Base-by-base conservation (phyloP, 1,284 basidiomycete species). In the Rhodotorula mucilaginosa region DNA sequence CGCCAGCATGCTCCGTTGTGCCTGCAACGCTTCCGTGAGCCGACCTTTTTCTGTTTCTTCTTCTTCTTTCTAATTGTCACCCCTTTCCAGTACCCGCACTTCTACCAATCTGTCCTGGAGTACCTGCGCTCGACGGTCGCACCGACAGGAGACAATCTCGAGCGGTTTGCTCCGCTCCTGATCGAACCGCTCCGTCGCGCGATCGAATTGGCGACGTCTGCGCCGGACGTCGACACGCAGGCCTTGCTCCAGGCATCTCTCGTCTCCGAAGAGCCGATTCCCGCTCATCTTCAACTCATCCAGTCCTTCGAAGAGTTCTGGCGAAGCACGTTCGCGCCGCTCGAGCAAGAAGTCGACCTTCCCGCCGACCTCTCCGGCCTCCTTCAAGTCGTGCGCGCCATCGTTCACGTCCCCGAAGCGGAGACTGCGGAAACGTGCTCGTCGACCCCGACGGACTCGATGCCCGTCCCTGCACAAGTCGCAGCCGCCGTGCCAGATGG, bases 241-340 rank as follows among this genome's bases (percentile, higher is more conserved):
- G 59, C 59, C 12, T 44, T 39, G 23, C 65, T 67, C 16, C 51
- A 54, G 23, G 48, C 51, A 31, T 71, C 62, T 34, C 62, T 52
- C 16, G 44, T 49, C 39, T 44, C 66, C 29, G 26, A 60, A 47
- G 21, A 31, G n/a, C 6, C 26, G 12, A 26, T 26, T 10, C 65
- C 61, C 44, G 26, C 58, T 2, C 3, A 48, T 8, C 62, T 61
- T 21, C 58, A 48, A 3, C 70, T 66, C 7, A 52, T 63, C 44
- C 46, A 63, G 46, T 49, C 67, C 3, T 72, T 72, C 23, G 39
- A 51, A 21, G 23, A 29, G n/a, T 72, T 72, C 57, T 72, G 70
- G 70, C n/a, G 54, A 0, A 54, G 16, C 23, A 66, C 70, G 12
- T 72, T 64, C 19, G 67, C 51, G 2, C 49, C 23, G 4, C 26